Evolutionary conservation across 2,329 filamentous ascomycete genomes (phyloP), one percentile per base, ranked within the genome.

Genomic region (Fusarium duplospermum): DNA sequence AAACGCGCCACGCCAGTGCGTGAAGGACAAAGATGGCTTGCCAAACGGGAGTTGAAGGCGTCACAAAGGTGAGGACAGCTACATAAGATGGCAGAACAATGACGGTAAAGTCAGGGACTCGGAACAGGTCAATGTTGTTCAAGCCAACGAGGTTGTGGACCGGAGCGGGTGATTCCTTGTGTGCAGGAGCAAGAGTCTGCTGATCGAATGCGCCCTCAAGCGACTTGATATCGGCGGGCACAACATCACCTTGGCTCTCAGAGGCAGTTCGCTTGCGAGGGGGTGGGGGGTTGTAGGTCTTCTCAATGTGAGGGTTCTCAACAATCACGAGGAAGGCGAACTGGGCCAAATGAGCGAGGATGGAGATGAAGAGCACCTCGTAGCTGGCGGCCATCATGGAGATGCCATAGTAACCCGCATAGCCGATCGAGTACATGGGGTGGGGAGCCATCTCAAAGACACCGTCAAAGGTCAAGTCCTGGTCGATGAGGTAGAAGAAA

Each of bases 371-470:
- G 59, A 99, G 89, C 67, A 99, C 96, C 80, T 96, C 95, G 85
- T 98, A 98, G 87, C 96, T 99, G 71, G 96, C 96, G 56, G 95
- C 95, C 93, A 99, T 97, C 86, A 98, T 92, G 69, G 96, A 98
- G 80, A 98, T 98, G 77, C 96, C 96, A 82, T 99, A 99, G 86
- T 97, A 99, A 56, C 96, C 96, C 62, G 94, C 95, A 83, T 99
- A 99, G 42, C 96, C 96, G 79, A 98, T 96, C 64, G 95, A 98
- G 85, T 98, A 98, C 96, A 98, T 98, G 73, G 96, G 96, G 82
- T 98, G 96, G 35, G 96, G 96, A 22, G 96, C 96, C 92, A 99
- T 97, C 85, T 99, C 96, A 82, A 98, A 99, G 72, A 99, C 96
- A 66, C 96, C 96, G 81, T 99, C 96, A 83, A 99, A 99, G 59